Evolutionary conservation across 2,329 filamentous ascomycete genomes (phyloP).

Genomic region (Aspergillus sp.): DNA sequence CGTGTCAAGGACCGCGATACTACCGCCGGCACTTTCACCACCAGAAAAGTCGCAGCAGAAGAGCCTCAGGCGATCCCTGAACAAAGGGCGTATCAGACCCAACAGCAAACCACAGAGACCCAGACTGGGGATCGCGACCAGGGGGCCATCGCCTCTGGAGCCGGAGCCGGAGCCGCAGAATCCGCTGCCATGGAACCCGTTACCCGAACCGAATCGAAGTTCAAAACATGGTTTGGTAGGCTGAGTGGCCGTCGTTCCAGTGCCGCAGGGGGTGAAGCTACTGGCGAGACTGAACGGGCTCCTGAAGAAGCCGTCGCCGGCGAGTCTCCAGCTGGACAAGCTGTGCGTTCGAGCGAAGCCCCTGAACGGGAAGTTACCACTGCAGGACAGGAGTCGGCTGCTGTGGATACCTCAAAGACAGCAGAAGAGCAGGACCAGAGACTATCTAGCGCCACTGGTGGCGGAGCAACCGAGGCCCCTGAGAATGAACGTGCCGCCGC

Average conservation of each 20-base stretch:
- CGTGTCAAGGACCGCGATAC: slow-evolving; percentile 15
- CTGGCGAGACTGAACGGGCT: not conserved
- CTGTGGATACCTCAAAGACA: not conserved
- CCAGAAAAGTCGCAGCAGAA: slow-evolving; percentile 1
- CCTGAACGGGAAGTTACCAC: not conserved
- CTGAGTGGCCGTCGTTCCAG: slow-evolving; percentile 27
- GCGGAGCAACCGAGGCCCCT: not conserved
- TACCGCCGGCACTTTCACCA: slow-evolving; percentile 4
- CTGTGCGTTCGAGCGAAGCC: not conserved
- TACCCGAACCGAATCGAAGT: slow-evolving; percentile 25
- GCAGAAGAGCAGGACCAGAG: not conserved
- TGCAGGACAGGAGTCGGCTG: not conserved
- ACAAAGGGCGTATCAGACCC: slow-evolving; percentile 1
- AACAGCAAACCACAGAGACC: slow-evolving; percentile 6
- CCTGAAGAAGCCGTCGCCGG: not conserved
- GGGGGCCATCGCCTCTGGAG: slow-evolving; percentile 3
- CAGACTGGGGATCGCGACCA: slow-evolving; percentile 4
- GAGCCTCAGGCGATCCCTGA: not conserved
- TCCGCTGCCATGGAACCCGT: slow-evolving; percentile 5
- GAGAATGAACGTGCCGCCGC: slow-evolving; percentile 17
- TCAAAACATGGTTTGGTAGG: slow-evolving; percentile 35
- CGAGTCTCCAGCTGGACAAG: not conserved
- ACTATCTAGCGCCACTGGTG: not conserved
- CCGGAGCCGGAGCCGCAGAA: slow-evolving; percentile 7
- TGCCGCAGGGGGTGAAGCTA: slow-evolving; percentile 15